A percentile compares a stretch with the other conserved stretches of the same genome.
phyloP scores from a whole-genome alignment of 257 asterid species.

The Ehretia macrophylla region DNA sequence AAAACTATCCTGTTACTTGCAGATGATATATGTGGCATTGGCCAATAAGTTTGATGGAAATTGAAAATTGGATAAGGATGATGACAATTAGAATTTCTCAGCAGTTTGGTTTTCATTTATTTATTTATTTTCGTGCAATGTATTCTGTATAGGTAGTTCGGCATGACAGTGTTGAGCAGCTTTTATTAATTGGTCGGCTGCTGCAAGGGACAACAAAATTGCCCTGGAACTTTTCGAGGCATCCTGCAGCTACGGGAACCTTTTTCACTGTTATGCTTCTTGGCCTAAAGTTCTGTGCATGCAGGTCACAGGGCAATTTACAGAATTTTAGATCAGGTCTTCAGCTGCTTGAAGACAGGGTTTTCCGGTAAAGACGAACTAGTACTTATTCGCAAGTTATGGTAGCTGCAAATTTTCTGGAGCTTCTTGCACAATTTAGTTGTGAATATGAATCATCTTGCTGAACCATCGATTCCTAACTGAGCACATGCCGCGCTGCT shows the following conservation, averaged over 20 bases:
- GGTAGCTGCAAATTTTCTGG: too few relatives aligned
- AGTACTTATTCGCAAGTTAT: not conserved
- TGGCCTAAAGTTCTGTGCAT: conserved; percentile 87
- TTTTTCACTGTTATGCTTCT: conserved; percentile 94
- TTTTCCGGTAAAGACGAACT: conserved; percentile 58
- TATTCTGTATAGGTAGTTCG: conserved; percentile 70
- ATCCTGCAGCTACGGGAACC: conserved; percentile 94
- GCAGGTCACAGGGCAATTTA: conserved; percentile 82
- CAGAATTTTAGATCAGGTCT: conserved; percentile 79
- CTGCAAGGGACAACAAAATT: conserved; percentile 84
- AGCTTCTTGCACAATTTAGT: too few relatives aligned
- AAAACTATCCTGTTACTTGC: too few relatives aligned
- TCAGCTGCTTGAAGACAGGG: conserved; percentile 94
- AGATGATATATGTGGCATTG: too few relatives aligned
- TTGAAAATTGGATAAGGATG: too few relatives aligned
- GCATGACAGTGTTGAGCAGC: conserved; percentile 88
- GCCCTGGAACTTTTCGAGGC: conserved; percentile 85
- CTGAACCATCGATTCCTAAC: too few relatives aligned
- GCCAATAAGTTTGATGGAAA: too few relatives aligned
- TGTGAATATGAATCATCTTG: too few relatives aligned
- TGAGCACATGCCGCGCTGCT: too few relatives aligned
- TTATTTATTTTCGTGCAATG: conserved; percentile 2
- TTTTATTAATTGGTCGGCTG: conserved; percentile 90
- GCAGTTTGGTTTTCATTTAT: not conserved
- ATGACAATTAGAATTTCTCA: not conserved